phyloP scores from a whole-genome alignment of 306 rosid species.

The Pterocarpus macrocarpus region DNA sequence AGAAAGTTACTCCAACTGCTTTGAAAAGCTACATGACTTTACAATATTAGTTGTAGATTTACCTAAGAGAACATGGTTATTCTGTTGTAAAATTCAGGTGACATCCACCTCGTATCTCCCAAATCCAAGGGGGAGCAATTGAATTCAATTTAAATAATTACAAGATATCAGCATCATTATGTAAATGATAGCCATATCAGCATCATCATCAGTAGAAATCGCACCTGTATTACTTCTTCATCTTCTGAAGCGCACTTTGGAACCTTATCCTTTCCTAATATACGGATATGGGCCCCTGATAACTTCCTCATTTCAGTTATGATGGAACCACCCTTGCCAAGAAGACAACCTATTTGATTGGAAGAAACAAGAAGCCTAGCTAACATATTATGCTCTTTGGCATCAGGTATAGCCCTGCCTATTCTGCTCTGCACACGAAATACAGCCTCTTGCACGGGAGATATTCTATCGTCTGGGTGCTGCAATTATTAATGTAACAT shows the following conservation, averaged over 20 bases:
- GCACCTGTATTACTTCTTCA: constrained; percentile 91
- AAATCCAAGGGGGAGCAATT: constrained; percentile 8
- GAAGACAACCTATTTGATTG: constrained; percentile 92
- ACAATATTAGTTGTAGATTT: constrained; percentile 6
- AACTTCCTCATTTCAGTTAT: constrained; percentile 95
- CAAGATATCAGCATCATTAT: constrained; percentile 8
- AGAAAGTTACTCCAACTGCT: constrained; percentile 26
- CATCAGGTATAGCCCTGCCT: constrained; percentile 73
- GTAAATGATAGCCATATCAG: constrained; percentile 32
- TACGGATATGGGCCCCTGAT: constrained; percentile 87
- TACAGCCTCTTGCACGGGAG: constrained; percentile 95
- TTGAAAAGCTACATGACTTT: constrained; percentile 27
- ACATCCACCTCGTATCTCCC: constrained; percentile 6
- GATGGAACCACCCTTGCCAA: constrained; percentile 94
- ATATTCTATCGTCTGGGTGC: constrained; percentile 95
- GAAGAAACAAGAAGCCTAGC: constrained; percentile 90
- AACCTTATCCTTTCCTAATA: constrained; percentile 84
- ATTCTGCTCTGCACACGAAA: constrained; percentile 87
- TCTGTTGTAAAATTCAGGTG: constrained; percentile 6
- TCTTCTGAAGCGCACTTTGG: constrained; percentile 90
- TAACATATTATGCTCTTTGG: constrained; percentile 68
- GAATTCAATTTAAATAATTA: constrained; percentile 26
- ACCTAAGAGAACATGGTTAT: constrained; percentile 4
- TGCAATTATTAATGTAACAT: constrained; percentile 60
- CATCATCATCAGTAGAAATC: constrained; percentile 26